Percentiles rank a stretch among this genome's conserved stretches.
Conservation (phyloP, 495 filamentous ascomycete genomes). For the Neurospora sp. region DNA sequence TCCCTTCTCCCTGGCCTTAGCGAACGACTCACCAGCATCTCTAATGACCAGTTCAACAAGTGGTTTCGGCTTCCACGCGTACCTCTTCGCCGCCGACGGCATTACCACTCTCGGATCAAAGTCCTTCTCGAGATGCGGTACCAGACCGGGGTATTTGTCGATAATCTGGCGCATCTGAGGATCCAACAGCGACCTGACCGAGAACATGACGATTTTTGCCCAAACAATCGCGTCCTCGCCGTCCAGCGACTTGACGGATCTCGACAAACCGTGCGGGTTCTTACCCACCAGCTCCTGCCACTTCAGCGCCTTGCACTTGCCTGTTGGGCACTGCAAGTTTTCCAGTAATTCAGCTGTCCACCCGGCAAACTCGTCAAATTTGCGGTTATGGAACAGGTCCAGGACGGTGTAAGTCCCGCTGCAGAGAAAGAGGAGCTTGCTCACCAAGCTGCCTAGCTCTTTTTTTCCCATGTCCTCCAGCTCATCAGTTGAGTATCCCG, state of each 20-base stretch:
- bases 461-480: neutral
- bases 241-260: neutral
- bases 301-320: neutral
- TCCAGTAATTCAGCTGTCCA: neutral
- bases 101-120: neutral
- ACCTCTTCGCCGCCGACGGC: neutral
- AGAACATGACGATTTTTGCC: neutral
- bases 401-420: neutral
- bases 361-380: neutral
- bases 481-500: neutral
- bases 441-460: neutral
- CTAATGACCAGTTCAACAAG: neutral
- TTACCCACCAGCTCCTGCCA: neutral
- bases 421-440: neutral
- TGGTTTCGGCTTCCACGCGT: neutral
- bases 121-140: neutral
- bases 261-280: neutral
- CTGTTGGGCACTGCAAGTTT: neutral
- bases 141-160: neutral
- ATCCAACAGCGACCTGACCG: neutral
- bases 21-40: neutral
- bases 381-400: neutral
- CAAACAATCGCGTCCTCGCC: neutral
- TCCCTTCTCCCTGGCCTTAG: neutral
- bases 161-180: neutral